Evolutionary conservation across 2,329 filamentous ascomycete genomes (phyloP).

Genomic region (Phyllosticta citriasiana): DNA sequence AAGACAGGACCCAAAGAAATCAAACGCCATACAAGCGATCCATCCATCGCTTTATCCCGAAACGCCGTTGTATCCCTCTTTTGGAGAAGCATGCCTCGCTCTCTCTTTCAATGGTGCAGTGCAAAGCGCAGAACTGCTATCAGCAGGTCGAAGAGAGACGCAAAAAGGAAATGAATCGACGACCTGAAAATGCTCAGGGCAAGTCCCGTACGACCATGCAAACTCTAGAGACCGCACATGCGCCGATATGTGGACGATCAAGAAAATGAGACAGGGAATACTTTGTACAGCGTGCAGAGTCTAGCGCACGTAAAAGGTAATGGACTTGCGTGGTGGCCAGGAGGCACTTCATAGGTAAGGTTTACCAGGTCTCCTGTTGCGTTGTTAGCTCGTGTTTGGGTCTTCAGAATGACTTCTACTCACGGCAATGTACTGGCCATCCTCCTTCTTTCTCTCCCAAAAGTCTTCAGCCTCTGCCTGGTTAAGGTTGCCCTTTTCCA

Average conservation of each 20-base stretch:
- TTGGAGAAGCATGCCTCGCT: not conserved
- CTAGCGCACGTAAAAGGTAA: not conserved
- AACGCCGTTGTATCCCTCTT: not conserved
- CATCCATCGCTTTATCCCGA: not conserved
- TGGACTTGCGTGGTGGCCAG: not conserved
- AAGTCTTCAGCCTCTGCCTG: slow-evolving; percentile 74
- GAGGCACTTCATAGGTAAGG: not conserved
- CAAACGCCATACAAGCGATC: not conserved
- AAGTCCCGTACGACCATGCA: not conserved
- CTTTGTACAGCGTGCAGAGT: not conserved
- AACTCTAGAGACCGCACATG: not conserved
- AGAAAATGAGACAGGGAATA: not conserved
- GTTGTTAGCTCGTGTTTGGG: not conserved
- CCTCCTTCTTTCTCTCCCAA: slow-evolving; percentile 85
- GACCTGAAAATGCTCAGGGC: not conserved
- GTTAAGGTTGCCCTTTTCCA: slow-evolving; percentile 82
- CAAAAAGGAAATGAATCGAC: not conserved
- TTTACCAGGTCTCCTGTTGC: not conserved
- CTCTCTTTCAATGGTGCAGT: not conserved
- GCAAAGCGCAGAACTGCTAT: not conserved
- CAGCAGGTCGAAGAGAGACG: not conserved
- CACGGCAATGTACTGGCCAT: slow-evolving; percentile 86
- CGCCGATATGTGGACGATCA: not conserved
- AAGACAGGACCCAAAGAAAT: not conserved
- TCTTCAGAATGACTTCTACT: slow-evolving; percentile 17